Evolutionary conservation across 2,329 filamentous ascomycete species (phyloP).

Genomic region (Neonectria sp.): DNA sequence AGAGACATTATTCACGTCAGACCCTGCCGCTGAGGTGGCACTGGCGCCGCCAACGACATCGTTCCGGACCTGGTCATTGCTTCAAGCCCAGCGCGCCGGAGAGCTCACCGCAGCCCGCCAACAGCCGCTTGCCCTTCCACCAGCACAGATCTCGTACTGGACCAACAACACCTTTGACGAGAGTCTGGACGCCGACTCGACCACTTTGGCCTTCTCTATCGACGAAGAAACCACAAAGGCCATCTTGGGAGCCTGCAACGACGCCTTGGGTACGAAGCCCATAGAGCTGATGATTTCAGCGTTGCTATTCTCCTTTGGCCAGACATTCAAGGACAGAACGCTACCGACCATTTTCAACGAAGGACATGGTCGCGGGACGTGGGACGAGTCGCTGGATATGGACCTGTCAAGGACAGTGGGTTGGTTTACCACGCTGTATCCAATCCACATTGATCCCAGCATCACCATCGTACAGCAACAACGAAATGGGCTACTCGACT

Average conservation of each 20-base stretch:
- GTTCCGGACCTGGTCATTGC: slow-evolving; percentile 26
- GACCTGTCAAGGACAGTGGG: slow-evolving; percentile 52
- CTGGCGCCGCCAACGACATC: slow-evolving; percentile 14
- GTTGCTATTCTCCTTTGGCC: slow-evolving; percentile 20
- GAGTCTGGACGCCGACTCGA: neutral
- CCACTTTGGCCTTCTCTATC: slow-evolving; percentile 16
- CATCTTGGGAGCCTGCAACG: slow-evolving; percentile 23
- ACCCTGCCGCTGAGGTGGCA: neutral
- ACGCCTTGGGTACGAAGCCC: slow-evolving; percentile 21
- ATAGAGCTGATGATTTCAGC: slow-evolving; percentile 32
- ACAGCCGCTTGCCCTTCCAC: slow-evolving; percentile 7
- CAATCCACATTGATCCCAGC: slow-evolving; percentile 9
- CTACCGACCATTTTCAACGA: slow-evolving; percentile 56
- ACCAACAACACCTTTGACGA: neutral
- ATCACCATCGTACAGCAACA: neutral
- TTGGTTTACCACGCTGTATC: slow-evolving; percentile 31
- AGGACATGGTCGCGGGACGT: slow-evolving; percentile 58
- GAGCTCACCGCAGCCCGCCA: neutral
- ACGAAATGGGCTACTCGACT: slow-evolving; percentile 2
- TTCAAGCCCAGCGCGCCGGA: slow-evolving; percentile 15
- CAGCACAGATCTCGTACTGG: slow-evolving; percentile 29
- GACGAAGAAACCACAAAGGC: slow-evolving; percentile 14
- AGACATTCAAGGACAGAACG: slow-evolving; percentile 51
- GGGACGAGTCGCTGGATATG: slow-evolving; percentile 50
- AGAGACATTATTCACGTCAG: slow-evolving; percentile 10